A percentile compares a stretch with the other conserved stretches of the same genome.
phyloP scores from a whole-genome alignment of 768 basidiomycete genomes.

The Calocybe gangraenosa region DNA sequence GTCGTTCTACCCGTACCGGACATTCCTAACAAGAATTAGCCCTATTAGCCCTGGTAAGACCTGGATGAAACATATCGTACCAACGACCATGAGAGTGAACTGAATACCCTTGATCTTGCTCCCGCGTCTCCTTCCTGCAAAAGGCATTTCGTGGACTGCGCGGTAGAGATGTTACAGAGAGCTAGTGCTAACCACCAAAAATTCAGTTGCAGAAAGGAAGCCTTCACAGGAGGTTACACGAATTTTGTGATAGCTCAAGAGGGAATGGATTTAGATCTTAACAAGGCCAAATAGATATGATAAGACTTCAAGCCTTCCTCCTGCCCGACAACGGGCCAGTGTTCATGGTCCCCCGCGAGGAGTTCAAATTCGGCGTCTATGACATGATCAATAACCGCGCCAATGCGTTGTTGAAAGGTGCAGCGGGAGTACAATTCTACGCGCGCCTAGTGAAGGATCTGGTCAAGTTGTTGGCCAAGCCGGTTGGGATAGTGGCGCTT shows the following conservation, averaged over 20 bases:
- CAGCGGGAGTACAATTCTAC: constrained; percentile 24
- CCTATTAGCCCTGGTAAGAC: no score
- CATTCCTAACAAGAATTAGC: constrained; percentile 47
- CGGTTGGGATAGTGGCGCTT: constrained; percentile 19
- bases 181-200: background rate
- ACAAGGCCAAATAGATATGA: constrained; percentile 10
- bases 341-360: constrained; percentile 40
- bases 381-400: constrained; percentile 43
- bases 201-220: no score
- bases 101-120: constrained; percentile 89
- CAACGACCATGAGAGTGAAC: constrained; percentile 87
- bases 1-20: constrained; percentile 87
- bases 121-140: constrained; percentile 48
- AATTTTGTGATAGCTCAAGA: constrained; percentile 6
- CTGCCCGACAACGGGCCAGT: constrained; percentile 48
- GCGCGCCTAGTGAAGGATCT: constrained; percentile 23
- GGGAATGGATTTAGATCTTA: constrained; percentile 12
- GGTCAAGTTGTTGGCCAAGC: constrained; percentile 24
- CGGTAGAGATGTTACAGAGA: constrained; percentile 6
- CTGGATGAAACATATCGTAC: constrained; percentile 39
- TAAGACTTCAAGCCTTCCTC: constrained; percentile 29
- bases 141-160: constrained; percentile 32
- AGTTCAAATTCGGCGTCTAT: constrained; percentile 49
- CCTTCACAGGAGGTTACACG: no score
- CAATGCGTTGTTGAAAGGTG: constrained; percentile 25